A percentile compares a stretch with the other conserved stretches of the same genome.
These are phyloP conservation scores for Xylaria arbuscula DNA, from an alignment of 2,329 filamentous ascomycete genomes.

Conservation along the genomic window DNA sequence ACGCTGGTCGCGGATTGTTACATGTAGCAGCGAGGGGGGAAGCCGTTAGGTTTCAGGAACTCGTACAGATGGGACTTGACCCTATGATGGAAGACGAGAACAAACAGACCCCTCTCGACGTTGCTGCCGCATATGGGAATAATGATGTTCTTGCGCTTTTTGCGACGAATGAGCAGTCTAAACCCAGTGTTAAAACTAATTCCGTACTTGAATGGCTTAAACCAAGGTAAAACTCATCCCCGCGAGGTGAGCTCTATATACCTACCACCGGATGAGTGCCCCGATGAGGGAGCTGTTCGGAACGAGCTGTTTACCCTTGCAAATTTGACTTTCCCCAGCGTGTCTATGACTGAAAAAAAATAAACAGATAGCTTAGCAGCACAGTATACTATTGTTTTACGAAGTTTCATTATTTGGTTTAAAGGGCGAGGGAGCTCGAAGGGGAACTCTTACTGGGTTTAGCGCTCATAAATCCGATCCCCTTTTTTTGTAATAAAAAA, in stretches of 20 bases:
- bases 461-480: no score
- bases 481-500: no score
- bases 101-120: constrained; percentile 20
- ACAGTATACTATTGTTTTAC: no score
- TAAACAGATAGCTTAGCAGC: no score
- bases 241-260: neutral
- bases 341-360: no score
- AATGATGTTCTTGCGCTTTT: constrained; percentile 25
- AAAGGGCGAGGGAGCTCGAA: no score
- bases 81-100: constrained; percentile 23
- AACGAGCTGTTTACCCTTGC: neutral
- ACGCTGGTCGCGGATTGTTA: constrained; percentile 16
- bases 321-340: neutral
- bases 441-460: no score
- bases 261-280: neutral
- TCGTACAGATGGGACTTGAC: constrained; percentile 16
- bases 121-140: constrained; percentile 24
- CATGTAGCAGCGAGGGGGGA: constrained; percentile 12
- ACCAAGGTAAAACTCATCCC: neutral
- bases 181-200: neutral
- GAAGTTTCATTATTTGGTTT: no score
- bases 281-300: neutral
- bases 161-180: constrained; percentile 5
- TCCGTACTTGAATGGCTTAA: neutral
- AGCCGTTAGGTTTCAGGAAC: neutral